Evolutionary conservation across 1,284 basidiomycete species (phyloP), one percentile per base, ranked within the genome.

Genomic region (Clitocybe nebularis): DNA sequence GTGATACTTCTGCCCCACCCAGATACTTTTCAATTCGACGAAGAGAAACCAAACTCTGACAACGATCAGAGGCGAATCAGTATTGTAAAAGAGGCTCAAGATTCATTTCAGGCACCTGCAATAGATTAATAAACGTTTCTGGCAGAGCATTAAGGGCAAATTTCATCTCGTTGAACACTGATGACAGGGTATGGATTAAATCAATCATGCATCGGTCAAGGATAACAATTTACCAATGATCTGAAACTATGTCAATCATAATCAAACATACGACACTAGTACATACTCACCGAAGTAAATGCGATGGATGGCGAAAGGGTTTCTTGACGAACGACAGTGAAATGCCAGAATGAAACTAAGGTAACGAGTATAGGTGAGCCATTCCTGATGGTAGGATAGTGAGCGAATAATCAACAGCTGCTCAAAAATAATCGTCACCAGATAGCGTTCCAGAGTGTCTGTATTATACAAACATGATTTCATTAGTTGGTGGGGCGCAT

Each of bases 21-120:
- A 93, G 75, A 61, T 92, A 95, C 59, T 90, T 93, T 60, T 95
- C 91, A 49, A 96, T 94, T 37, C 93, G 88, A 10, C 88, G 80
- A 35, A 94, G 72, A 2, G 91, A 94, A 16, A 95, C 89, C 41
- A 91, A 75, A 41, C 81, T 77, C 75, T 90, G 29, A 30, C 51
- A n/a, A 55, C 13, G 19, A 24, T 25, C 16, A 9, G 39, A 11
- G 19, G 24, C 8, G 2, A 19, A 25, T 38, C 21, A n/a, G n/a
- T 1, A 2, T 11, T n/a, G 11, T 14, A 19, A 26, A 13, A 7
- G 37, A 9, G 19, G 9, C 24, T 23, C 23, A 14, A 39, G 3
- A 22, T 13, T 17, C 25, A 14, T 20, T 5, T 3, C 49, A 5
- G 62, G 37, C 45, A 81, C 83, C 65, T 91, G 89, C 7, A 93